Base-by-base conservation (phyloP, 768 basidiomycete species). In the Leccinum pellstonianum region DNA sequence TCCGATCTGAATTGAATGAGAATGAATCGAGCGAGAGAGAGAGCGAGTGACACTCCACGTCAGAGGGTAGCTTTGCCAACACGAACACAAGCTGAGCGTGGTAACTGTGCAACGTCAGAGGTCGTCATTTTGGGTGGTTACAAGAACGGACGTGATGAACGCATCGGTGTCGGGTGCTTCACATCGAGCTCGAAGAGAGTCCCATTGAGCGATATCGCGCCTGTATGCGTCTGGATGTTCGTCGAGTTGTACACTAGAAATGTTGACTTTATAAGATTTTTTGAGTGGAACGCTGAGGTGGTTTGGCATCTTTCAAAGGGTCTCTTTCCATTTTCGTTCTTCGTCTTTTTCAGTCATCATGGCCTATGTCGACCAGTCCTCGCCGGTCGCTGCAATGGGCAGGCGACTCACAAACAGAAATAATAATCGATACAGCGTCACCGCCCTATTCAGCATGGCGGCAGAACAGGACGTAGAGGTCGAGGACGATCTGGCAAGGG, bases 381-480 rank as follows among this genome's bases (percentile, higher is more conserved):
- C 77, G 27, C 85, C 90, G 54, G 81, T 80, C 62, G 80, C 83
- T 67, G 81, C 87, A 70, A 87, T 87, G 62, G 77, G 84, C 64
- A 85, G 90, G 66, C 83, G 92, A 31, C 81, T 91, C 70, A 92
- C 91, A 37, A 94, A 94, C 80, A 80, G 95, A 73, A 97, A 93
- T 74, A 95, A 93, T 65, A 96, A 97, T 77, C 88, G 95, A 59
- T 96, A 97, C 77, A 92, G 90, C 73, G 95, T 98, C 41, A 98
- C 92, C 53, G 93, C 93, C 27, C 81, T 98, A 66, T 98, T 96
- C 73, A 93, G 91, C 69, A 95, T 98, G 89, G 96, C 95, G 12
- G 96, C 96, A 37, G 96, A 98, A 77, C 95, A 98, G 80, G 96
- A 98, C 73, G 89, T 95, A 11, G 96, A 98, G 75, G 91, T 98